Evolutionary conservation across 345 rosid genomes (phyloP).

Genomic region (Populus simonii): DNA sequence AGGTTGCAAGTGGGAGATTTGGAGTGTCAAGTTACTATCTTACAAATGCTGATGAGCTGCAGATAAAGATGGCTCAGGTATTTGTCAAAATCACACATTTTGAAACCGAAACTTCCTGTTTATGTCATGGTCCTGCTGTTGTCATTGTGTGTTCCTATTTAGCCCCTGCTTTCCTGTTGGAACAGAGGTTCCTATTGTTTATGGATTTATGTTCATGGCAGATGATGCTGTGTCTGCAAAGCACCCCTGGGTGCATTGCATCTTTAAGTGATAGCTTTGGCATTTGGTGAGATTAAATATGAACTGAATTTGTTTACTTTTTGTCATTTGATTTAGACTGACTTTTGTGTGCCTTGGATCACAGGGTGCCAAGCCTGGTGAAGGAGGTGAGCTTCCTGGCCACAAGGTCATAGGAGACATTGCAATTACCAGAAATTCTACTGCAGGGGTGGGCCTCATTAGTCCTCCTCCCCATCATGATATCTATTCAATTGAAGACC

Average conservation of each 20-base stretch:
- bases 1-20: conserved; percentile 98
- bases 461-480: conserved; percentile 99
- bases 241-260: conserved; percentile 43
- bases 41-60: conserved; percentile 97
- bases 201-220: conserved; percentile 55
- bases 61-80: conserved; percentile 99
- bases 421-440: conserved; percentile 92
- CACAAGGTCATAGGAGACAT: conserved; percentile 99
- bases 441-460: conserved; percentile 98
- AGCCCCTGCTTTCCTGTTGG: conserved; percentile 40
- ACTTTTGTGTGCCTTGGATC: conserved; percentile 18
- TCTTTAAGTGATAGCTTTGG: conserved; percentile 42
- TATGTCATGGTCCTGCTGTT: conserved; percentile 7
- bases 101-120: not conserved
- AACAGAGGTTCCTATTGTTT: conserved; percentile 46
- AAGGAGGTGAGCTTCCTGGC: conserved; percentile 99
- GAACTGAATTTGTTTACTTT: conserved; percentile 17
- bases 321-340: conserved; percentile 16
- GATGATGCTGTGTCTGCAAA: conserved; percentile 54
- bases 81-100: not conserved
- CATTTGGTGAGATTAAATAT: conserved; percentile 49
- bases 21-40: conserved; percentile 99
- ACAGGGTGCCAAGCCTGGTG: conserved; percentile 99
- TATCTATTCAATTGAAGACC: conserved; percentile 98
- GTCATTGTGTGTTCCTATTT: conserved; percentile 24